Evolutionary conservation across 495 filamentous ascomycete species (phyloP).

Genomic region (Trichoderma gamsii): DNA sequence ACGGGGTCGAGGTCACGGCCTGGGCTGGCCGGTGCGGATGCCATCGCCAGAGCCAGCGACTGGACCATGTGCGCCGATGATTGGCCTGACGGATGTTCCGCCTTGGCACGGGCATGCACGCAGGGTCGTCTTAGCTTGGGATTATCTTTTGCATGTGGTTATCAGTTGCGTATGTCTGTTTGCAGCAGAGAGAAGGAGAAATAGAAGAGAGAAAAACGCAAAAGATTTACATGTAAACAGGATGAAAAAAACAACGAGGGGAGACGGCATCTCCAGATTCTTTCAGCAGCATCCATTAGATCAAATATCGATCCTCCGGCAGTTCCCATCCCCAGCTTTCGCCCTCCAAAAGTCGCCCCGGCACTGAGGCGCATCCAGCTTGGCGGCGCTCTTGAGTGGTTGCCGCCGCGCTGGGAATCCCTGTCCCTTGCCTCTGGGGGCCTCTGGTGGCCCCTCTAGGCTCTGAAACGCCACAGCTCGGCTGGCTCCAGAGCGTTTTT

Average conservation of each 20-base stretch:
- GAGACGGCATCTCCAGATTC: no score
- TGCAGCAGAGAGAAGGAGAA: not conserved
- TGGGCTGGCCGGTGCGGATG: not conserved
- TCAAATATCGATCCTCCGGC: not conserved
- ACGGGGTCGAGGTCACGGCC: not conserved
- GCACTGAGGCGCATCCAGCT: conserved; percentile 9
- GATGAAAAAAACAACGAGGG: no score
- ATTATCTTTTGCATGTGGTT: not conserved
- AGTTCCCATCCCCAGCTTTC: not conserved
- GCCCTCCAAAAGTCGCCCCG: not conserved
- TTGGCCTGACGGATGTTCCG: not conserved
- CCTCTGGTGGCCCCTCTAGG: not conserved
- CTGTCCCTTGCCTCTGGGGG: conserved; percentile 1
- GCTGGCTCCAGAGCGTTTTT: conserved; percentile 1
- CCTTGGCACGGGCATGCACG: not conserved
- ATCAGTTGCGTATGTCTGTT: no score
- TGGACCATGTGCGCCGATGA: conserved; percentile 5
- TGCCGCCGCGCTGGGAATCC: conserved; percentile 6
- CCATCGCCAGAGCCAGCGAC: not conserved
- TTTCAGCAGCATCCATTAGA: not conserved
- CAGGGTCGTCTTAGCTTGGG: not conserved
- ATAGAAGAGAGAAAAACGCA: not conserved
- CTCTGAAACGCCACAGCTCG: conserved; percentile 6
- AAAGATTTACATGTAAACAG: no score
- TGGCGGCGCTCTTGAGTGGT: conserved; percentile 5